Conservation (phyloP, 306 rosid genomes). For the Ochetophila trinervis region DNA sequence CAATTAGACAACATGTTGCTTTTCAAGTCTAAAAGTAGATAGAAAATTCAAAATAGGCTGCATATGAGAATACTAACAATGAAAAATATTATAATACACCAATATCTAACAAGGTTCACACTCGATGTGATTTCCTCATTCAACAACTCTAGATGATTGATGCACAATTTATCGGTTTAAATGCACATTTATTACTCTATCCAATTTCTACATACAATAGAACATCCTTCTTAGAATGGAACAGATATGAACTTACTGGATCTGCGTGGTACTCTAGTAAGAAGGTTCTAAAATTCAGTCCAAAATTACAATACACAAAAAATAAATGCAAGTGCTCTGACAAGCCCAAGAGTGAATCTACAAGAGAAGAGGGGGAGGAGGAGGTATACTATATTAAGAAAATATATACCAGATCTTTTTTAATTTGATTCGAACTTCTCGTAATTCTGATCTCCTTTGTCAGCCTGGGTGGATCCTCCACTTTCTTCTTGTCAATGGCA, state of each 20-base stretch:
- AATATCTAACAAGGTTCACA: background rate
- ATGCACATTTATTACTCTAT: conserved; percentile 35
- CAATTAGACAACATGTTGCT: background rate
- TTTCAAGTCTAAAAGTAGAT: background rate
- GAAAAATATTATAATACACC: background rate
- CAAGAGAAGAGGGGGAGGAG: background rate
- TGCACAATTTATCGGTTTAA: conserved; percentile 35
- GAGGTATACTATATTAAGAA: background rate
- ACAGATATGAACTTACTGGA: conserved; percentile 40
- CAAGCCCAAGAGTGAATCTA: background rate
- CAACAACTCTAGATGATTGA: conserved; percentile 19
- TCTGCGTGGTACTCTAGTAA: conserved; percentile 43
- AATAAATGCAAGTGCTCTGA: background rate
- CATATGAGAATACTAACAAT: background rate
- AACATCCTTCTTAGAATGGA: conserved; percentile 48
- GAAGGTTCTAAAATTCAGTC: background rate
- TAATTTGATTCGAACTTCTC: no score
- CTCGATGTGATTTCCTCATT: conserved; percentile 35
- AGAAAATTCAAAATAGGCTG: background rate
- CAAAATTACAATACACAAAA: background rate
- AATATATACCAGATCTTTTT: no score
- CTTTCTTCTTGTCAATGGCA: no score
- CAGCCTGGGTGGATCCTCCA: no score
- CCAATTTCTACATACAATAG: conserved; percentile 42
- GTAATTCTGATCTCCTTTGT: no score